Evolutionary conservation across 2,329 filamentous ascomycete genomes (phyloP).

Genomic region (Myrmaecium sp.): DNA sequence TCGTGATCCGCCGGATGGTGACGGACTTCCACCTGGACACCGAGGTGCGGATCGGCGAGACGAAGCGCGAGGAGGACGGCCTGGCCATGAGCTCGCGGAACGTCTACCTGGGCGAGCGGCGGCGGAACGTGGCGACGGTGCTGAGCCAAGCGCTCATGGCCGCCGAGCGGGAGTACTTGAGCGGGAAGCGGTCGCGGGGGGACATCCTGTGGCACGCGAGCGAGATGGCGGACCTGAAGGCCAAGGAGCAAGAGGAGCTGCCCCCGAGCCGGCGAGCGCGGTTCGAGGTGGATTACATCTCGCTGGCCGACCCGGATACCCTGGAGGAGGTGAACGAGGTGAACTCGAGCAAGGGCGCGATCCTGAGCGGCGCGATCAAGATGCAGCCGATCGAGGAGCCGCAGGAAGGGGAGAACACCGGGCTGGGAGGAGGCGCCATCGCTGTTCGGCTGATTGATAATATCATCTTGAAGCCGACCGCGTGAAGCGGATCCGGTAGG

Average conservation of each 20-base stretch:
- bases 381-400: slow-evolving; percentile 68
- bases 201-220: slow-evolving; percentile 59
- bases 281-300: slow-evolving; percentile 85
- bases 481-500: slow-evolving; percentile 2
- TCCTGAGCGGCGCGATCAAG: slow-evolving; percentile 79
- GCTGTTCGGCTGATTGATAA: slow-evolving; percentile 87
- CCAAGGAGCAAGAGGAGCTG: slow-evolving; percentile 45
- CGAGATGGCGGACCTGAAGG: slow-evolving; percentile 36
- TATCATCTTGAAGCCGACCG: slow-evolving; percentile 39
- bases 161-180: slow-evolving; percentile 49
- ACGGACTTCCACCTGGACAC: slow-evolving; percentile 70
- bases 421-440: slow-evolving; percentile 55
- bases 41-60: slow-evolving; percentile 56
- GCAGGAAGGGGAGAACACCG: slow-evolving; percentile 50
- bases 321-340: slow-evolving; percentile 63
- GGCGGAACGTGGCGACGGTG: slow-evolving; percentile 56
- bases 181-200: slow-evolving; percentile 36
- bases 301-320: slow-evolving; percentile 68
- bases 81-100: slow-evolving; percentile 86
- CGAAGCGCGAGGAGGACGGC: slow-evolving; percentile 61
- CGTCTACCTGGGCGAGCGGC: slow-evolving; percentile 67
- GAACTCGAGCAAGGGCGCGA: slow-evolving; percentile 53
- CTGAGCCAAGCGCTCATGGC: slow-evolving; percentile 52
- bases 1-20: slow-evolving; percentile 74
- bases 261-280: slow-evolving; percentile 42